Evolutionary conservation across 2,329 filamentous ascomycete species (phyloP), one percentile per base, ranked within the genome.

Genomic region (Lizonia empirigonia): DNA sequence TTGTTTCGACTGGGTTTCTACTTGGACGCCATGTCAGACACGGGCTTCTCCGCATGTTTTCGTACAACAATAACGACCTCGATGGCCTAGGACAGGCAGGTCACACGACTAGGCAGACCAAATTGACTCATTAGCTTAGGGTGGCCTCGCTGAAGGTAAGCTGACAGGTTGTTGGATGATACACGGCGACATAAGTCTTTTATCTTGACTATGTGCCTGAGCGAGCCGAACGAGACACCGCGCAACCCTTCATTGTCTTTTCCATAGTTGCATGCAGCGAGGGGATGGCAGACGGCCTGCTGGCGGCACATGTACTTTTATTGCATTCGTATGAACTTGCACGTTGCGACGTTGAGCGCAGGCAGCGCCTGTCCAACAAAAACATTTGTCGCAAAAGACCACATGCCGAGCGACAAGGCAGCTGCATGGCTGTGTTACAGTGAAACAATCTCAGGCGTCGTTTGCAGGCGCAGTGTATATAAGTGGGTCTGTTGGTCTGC

Each of bases 301-400:
- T 38, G 58, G 56, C 44, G 57, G 51, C 49, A 59, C 23, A 46
- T 69, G 67, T 70, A 71, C 60, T 66, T 68, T 57, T 67, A 69
- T 48, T 61, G 64, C 62, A 63, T 70, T 71, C 61, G 56, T 67
- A 67, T 61, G 61, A 58, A 67, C 56, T 47, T 38, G 33, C 39
- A 40, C 27, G 37, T 27, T 50, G 53, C 30, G 32, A 50, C 18
- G 38, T 44, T 42, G 42, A 37, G 42, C 20, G 49, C 37, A 33
- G 32, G 18, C 1, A 26, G 19, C 29, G 15, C 33, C 32, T 47
- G 44, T 26, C 22, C 33, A 38, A 38, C 32, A 15, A 23, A 34
- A 15, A 19, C 12, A n/a, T 16, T 9, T 34, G 18, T 34, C 19
- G 5, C 9, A 33, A 9, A 26, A 12, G n/a, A n/a, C n/a, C n/a